phyloP scores from a whole-genome alignment of 2,329 filamentous ascomycete species.

The Madurella mycetomatis region DNA sequence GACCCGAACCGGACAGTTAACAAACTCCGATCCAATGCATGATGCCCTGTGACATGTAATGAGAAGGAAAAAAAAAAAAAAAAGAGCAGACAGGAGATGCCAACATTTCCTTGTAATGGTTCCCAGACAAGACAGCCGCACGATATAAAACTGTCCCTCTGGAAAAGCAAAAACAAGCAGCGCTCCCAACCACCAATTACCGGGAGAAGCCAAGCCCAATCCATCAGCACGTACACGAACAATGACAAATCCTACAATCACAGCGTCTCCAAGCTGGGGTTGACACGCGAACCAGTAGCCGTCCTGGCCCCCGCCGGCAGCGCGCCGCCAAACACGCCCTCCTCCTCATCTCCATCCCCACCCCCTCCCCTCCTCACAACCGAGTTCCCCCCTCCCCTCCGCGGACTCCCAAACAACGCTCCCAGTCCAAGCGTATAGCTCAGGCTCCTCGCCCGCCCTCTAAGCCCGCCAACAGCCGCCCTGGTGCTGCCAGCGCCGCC shows the following conservation, averaged over 20 bases:
- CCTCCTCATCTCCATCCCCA: not conserved
- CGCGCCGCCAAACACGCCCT: not conserved
- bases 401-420: conserved; percentile 28
- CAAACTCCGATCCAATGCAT: conserved; percentile 7
- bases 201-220: too few relatives aligned
- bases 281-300: too few relatives aligned
- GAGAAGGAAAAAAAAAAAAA: not conserved
- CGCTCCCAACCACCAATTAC: too few relatives aligned
- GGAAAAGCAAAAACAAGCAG: too few relatives aligned
- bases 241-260: too few relatives aligned
- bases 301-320: too few relatives aligned
- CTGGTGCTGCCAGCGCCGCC: too few relatives aligned
- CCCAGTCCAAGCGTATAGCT: conserved; percentile 34
- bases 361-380: not conserved
- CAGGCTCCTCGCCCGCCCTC: conserved; percentile 36
- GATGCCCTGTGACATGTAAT: not conserved
- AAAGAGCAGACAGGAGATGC: not conserved
- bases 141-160: too few relatives aligned
- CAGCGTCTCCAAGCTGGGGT: too few relatives aligned
- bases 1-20: not conserved
- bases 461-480: conserved; percentile 27
- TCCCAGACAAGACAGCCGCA: too few relatives aligned
- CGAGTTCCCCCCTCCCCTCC: not conserved
- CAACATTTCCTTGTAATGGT: too few relatives aligned
- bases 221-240: too few relatives aligned